These are phyloP conservation scores for Termitomyces sp. DNA, from an alignment of 768 basidiomycete species.

Conservation along the genomic window DNA sequence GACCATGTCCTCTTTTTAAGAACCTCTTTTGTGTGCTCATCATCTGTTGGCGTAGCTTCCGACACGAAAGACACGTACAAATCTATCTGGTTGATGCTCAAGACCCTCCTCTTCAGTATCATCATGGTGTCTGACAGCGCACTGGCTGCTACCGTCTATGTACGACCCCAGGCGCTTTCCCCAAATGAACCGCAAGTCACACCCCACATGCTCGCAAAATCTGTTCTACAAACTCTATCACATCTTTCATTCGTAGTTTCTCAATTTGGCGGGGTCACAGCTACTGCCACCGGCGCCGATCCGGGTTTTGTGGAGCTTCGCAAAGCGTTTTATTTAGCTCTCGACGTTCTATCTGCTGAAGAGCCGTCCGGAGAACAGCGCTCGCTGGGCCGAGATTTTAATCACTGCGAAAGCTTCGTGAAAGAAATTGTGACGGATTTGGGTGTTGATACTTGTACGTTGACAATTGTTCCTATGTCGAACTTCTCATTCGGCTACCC, in stretches of 20 bases:
- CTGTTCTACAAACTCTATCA: constrained; percentile 53
- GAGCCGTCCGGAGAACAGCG: constrained; percentile 20
- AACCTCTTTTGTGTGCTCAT: not conserved
- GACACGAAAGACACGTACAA: constrained; percentile 41
- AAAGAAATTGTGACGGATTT: constrained; percentile 15
- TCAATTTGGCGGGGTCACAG: constrained; percentile 73
- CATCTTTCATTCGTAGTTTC: constrained; percentile 75
- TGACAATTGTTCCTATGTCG: not conserved
- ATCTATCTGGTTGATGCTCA: constrained; percentile 65
- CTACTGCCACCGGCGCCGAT: constrained; percentile 33
- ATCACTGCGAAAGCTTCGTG: constrained; percentile 27
- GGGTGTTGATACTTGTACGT: constrained; percentile 10
- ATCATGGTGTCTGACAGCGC: constrained; percentile 67
- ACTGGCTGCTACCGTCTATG: constrained; percentile 51
- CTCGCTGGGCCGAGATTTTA: constrained; percentile 23
- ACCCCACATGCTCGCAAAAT: constrained; percentile 41
- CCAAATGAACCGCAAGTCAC: constrained; percentile 13
- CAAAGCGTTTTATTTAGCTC: constrained; percentile 68
- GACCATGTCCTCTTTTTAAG: not conserved
- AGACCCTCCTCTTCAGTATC: constrained; percentile 70
- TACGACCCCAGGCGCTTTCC: constrained; percentile 30
- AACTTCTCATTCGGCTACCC: not conserved
- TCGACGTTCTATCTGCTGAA: constrained; percentile 61
- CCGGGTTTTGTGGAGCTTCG: constrained; percentile 70
- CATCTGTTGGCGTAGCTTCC: constrained; percentile 26